Conservation (phyloP, 805 yeast genomes). For the Saturnispora ahearnii region DNA sequence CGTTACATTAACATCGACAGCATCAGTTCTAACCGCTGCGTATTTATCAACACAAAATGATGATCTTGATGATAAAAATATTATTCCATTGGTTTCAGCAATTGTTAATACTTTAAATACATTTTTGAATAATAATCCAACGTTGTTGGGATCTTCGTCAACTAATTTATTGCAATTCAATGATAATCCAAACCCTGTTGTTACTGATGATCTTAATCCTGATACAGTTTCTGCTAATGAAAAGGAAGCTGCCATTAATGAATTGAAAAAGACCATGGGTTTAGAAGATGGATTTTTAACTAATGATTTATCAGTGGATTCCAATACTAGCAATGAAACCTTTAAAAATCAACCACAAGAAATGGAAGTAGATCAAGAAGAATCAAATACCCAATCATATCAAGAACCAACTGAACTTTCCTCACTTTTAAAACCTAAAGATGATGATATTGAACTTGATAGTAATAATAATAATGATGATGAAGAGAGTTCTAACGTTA, state of each 20-base stretch:
- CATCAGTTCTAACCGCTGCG: conserved; percentile 19
- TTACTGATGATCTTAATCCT: neutral
- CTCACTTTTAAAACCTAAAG: neutral
- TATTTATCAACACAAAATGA: conserved; percentile 14
- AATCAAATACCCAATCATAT: neutral
- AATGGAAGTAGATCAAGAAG: neutral
- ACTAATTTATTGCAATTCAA: neutral
- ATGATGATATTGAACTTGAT: neutral
- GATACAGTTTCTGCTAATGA: conserved; percentile 5
- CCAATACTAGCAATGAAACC: neutral
- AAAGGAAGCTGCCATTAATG: conserved; percentile 8
- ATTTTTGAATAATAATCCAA: conserved; percentile 7
- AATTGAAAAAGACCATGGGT: conserved; percentile 6
- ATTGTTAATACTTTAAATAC: conserved; percentile 23
- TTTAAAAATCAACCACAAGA: neutral
- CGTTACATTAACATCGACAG: conserved; percentile 20
- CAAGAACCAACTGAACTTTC: neutral
- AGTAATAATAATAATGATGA: neutral
- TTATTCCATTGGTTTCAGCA: conserved; percentile 22
- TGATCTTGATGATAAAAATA: conserved; percentile 13
- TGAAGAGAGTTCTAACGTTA: neutral
- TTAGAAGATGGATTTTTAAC: conserved; percentile 1
- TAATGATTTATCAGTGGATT: neutral
- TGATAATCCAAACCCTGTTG: neutral
- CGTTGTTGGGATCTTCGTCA: neutral